Percentiles rank a stretch among this genome's conserved stretches.
These are phyloP conservation scores for Ostreobium quekettii DNA, from an alignment of 139 green algal species.

Conservation along the genomic window DNA sequence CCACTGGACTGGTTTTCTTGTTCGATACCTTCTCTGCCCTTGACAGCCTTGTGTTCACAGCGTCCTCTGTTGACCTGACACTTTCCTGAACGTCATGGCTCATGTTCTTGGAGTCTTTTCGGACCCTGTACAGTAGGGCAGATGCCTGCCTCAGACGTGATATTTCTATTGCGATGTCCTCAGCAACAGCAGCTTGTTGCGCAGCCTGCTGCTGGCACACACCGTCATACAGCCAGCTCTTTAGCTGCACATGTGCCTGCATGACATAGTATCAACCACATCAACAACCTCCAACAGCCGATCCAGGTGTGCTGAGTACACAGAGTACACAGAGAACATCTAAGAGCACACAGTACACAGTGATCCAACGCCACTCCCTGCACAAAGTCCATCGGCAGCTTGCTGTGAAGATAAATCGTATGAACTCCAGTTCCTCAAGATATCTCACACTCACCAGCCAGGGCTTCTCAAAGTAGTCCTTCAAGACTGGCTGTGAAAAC, in stretches of 20 bases:
- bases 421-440: no score
- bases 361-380: no score
- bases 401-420: no score
- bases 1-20: no score
- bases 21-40: conserved; percentile 33
- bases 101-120: conserved; percentile 18
- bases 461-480: conserved; percentile 70
- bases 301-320: no score
- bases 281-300: not conserved
- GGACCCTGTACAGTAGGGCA: not conserved
- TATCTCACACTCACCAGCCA: conserved; percentile 52
- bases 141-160: not conserved
- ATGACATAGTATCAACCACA: not conserved
- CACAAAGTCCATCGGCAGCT: no score
- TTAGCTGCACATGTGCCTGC: conserved; percentile 18
- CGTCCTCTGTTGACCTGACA: conserved; percentile 32
- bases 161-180: conserved; percentile 14
- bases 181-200: not conserved
- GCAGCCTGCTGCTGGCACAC: not conserved
- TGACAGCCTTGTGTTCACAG: conserved; percentile 28
- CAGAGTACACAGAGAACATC: no score
- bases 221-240: conserved; percentile 23
- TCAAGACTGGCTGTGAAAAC: conserved; percentile 40
- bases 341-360: no score
- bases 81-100: conserved; percentile 29